Evolutionary conservation across 2,329 filamentous ascomycete species (phyloP), one percentile per base, ranked within the genome.

Genomic region (Trichoderma cornu-damae): DNA sequence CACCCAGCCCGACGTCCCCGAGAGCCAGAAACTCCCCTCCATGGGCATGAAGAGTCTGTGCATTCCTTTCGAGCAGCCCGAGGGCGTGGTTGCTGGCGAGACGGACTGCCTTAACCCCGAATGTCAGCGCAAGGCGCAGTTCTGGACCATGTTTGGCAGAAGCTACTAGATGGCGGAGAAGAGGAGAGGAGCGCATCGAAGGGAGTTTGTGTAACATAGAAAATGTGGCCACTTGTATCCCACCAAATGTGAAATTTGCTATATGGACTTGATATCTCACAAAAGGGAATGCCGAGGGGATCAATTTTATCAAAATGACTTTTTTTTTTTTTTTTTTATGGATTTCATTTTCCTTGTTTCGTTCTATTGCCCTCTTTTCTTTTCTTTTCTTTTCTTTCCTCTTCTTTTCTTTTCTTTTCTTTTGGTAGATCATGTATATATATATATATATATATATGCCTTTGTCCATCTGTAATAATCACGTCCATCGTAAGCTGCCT

Each of bases 71-170:
- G 88, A 94, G 61, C 90, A 96, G 83, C 92, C 92, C 37, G 84
- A 87, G 67, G 89, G 87, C 22, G 77, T 95, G 62, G 81, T 88
- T 62, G 78, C 84, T 63, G 92, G 89, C 49, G 87, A 89, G 76
- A 96, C 90, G 59, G 92, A 94, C 75, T 99, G 94, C 71, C 79
- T 93, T 66, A 96, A 89, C 79, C 93, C 93, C 40, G 87, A 93
- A 68, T 97, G 93, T 75, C 78, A 79, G 60, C 79, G 78, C 62
- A 75, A 84, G 50, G 93, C 93, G 16, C 84, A 93, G 79, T 83
- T 87, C 68, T 97, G 90, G 88, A 89, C 89, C 73, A 88, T 96
- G 86, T 97, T 96, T 74, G 93, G 93, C 67, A 81, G 88, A 75
- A 87, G 80, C 69, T 85, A 84, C 69, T 84, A 57, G 50, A 48